Evolutionary conservation across 257 asterid genomes (phyloP), one percentile per base, ranked within the genome.

Genomic region (Capsicum baccatum): DNA sequence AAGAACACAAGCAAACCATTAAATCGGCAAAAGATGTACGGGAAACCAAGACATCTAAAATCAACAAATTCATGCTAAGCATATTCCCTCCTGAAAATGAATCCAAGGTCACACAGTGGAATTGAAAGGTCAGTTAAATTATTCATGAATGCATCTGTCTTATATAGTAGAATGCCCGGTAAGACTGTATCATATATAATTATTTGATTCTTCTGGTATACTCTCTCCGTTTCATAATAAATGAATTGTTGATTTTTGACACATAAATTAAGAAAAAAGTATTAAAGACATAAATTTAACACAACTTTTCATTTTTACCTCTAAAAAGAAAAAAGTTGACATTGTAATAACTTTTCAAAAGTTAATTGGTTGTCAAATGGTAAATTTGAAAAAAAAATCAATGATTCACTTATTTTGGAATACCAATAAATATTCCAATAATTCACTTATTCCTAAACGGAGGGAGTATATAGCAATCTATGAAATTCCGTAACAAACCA

Each of bases 61-160:
- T 6, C 37, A 9, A n/a, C 10, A 44, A 71, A n/a, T 47, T 71
- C 58, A 71, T n/a, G n/a, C 35, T 44, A 14, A 71, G 16, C 39
- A 44, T 71, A 71, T 71, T 47, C 58, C 79, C 79, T 10, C 79
- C 79, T 71, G 79, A 71, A 71, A 11, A 26, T 71, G 39, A 19
- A 42, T 47, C 79, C 79, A 66, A 68, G 78, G 78, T 7, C n/a
- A 0, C 50, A 67, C 74, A 37, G 21, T 35, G 21, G 37, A 13
- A 35, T 35, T 37, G 12, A 37, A 68, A 68, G 76, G 76, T 68
- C 12, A 68, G 76, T 68, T 15, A 26, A 68, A 68, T 68, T 16
- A 15, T 58, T 17, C 21, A 17, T 58, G 26, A 58, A 19, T 58
- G 64, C 64, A 57, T 15, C 19, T 57, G 9, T 57, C 19, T 57